A percentile compares a stretch with the other conserved stretches of the same genome.
These are phyloP conservation scores for Mucor indicus DNA, from an alignment of 371 early-diverging fungal genomes.

Conservation along the genomic window DNA sequence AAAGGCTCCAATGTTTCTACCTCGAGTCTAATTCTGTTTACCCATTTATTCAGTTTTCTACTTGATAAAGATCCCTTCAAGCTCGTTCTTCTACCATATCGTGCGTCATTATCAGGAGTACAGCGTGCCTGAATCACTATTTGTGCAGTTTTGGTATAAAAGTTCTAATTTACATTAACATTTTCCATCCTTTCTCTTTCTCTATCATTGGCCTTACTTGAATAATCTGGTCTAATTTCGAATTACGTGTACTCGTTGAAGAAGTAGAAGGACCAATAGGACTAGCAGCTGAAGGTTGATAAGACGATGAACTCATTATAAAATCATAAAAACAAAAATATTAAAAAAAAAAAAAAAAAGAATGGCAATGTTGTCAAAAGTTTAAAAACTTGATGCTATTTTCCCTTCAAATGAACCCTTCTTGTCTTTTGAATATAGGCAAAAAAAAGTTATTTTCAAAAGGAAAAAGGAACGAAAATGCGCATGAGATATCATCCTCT, in stretches of 20 bases:
- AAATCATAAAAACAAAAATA: neutral
- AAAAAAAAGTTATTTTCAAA: too few species aligned
- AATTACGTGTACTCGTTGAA: constrained; percentile 22
- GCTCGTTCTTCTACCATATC: constrained; percentile 51
- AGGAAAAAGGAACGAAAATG: too few species aligned
- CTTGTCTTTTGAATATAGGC: too few species aligned
- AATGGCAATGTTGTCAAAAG: too few species aligned
- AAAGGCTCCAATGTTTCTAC: neutral
- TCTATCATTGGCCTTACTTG: constrained; percentile 16
- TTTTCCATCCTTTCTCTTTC: neutral
- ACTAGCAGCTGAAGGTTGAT: constrained; percentile 1
- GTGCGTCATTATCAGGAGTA: constrained; percentile 55
- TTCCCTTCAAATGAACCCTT: too few species aligned
- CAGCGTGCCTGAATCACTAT: constrained; percentile 59
- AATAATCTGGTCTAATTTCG: constrained; percentile 39
- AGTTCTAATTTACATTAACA: constrained; percentile 32
- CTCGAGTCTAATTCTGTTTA: too few species aligned
- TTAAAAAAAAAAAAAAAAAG: neutral
- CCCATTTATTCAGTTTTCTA: constrained; percentile 26
- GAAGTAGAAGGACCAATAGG: constrained; percentile 13
- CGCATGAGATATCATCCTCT: too few species aligned
- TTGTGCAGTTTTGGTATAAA: constrained; percentile 64
- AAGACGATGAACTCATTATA: constrained; percentile 11
- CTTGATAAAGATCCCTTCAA: constrained; percentile 10
- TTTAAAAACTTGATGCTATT: too few species aligned